Conservation (phyloP, 345 rosid species). For the Salix purpurea region DNA sequence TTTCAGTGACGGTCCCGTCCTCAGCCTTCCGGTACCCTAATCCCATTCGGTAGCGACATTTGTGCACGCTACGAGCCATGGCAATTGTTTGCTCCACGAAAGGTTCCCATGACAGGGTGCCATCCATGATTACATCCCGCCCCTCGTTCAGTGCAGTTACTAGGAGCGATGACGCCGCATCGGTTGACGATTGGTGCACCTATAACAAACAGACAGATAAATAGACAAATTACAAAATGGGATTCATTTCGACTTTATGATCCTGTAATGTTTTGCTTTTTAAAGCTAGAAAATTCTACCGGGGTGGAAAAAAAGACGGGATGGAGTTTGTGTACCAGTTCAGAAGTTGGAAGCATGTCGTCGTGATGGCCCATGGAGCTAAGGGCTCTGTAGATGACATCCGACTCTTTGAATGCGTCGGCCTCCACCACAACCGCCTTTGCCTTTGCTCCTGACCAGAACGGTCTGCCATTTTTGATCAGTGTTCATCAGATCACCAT, state of each 20-base stretch:
- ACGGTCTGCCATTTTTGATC: slow-evolving; percentile 45
- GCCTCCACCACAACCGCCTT: slow-evolving; percentile 85
- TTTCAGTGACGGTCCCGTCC: slow-evolving; percentile 65
- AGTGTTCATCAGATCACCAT: no score
- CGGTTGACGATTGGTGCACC: slow-evolving; percentile 96
- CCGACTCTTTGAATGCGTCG: slow-evolving; percentile 93
- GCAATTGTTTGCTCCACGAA: slow-evolving; percentile 82
- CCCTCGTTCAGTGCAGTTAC: slow-evolving; percentile 93
- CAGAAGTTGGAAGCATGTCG: slow-evolving; percentile 87
- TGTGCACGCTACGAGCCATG: slow-evolving; percentile 86
- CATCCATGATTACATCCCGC: slow-evolving; percentile 92
- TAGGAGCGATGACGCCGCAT: slow-evolving; percentile 88
- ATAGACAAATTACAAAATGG: no score
- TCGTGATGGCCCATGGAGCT: slow-evolving; percentile 76
- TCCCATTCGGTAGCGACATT: slow-evolving; percentile 83
- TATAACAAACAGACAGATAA: background rate
- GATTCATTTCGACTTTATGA: background rate
- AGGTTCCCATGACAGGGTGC: slow-evolving; percentile 90
- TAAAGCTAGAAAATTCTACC: no score
- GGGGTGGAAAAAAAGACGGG: no score
- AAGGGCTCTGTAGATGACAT: slow-evolving; percentile 83
- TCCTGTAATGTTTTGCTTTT: no score
- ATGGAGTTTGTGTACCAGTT: slow-evolving; percentile 46
- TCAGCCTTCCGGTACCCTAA: slow-evolving; percentile 56
- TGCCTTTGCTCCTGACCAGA: slow-evolving; percentile 78